Base-by-base conservation (phyloP, 2,329 filamentous ascomycete genomes). In the Tolypocladium tropicale region DNA sequence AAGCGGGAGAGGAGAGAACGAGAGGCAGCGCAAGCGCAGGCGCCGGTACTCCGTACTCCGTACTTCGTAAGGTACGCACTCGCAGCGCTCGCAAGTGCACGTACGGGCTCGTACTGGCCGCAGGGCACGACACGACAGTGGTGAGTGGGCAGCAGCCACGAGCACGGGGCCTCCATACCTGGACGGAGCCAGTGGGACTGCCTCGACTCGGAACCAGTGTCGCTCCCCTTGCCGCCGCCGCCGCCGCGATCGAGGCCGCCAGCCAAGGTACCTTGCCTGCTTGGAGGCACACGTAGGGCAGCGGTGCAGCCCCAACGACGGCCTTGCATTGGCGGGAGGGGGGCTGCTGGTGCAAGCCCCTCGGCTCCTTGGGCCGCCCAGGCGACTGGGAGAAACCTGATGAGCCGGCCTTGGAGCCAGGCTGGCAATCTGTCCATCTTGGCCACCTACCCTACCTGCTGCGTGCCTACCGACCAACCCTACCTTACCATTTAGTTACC, bases 1-100 rank as follows among this genome's bases (percentile, higher is more conserved):
- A 61, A 59, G 60, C 59, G 59, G 51, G 56, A 59, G 57, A 18
- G 43, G 34, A 52, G 23, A 46, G 49, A n/a, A 10, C n/a, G 36
- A 55, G 53, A 11, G 43, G 32, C 50, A 36, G 30, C 16, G 21
- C 30, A 18, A n/a, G n/a, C n/a, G n/a, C n/a, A n/a, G n/a, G n/a
- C n/a, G n/a, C n/a, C n/a, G n/a, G n/a, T n/a, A n/a, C n/a, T n/a
- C n/a, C n/a, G n/a, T n/a, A n/a, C n/a, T n/a, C n/a, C n/a, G n/a
- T n/a, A n/a, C n/a, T n/a, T n/a, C n/a, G n/a, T n/a, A n/a, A n/a
- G n/a, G n/a, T n/a, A n/a, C n/a, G 39, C 21, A 43, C n/a, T 12
- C 5, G 34, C 10, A 23, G 16, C 43, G 30, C 23, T 16, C 6
- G 25, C 25, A 48, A 10, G 25, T 30, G 16, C 28, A 49, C 6